Evolutionary conservation across 345 rosid genomes (phyloP), one percentile per base, ranked within the genome.

Genomic region (Gossypium rotundifolium): DNA sequence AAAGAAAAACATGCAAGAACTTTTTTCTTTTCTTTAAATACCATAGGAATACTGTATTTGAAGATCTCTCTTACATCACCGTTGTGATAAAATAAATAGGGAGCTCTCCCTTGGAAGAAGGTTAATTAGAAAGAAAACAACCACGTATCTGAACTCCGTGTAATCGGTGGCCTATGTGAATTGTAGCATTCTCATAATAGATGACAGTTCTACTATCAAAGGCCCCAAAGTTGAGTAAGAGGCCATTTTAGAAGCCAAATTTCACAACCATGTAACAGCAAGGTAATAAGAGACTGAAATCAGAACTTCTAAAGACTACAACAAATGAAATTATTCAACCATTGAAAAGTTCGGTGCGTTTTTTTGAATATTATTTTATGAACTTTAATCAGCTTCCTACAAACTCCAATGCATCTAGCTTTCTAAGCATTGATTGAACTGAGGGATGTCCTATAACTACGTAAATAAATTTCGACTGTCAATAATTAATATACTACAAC

Each of bases 231-330:
- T 46, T 12, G 40, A 67, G 71, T 52, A 70, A 33, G 62, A 11
- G 72, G 18, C 2, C 48, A 6, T 54, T 70, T 6, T 33, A 70
- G 17, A 29, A 70, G 61, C 17, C 27, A 29, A 33, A 52, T 11
- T 29, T 33, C n/a, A 53, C 11, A 51, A 53, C 27, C 18, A 29
- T 17, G 44, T 51, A 53, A 70, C 7, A 17, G 27, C 25, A 33
- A 70, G 33, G 53, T 52, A 70, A 70, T 38, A n/a, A 53, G 18
- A 11, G 44, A 70, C 73, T 52, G 25, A 20, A 70, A 70, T 17
- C 17, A 0, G 2, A 33, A 70, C 61, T 70, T 51, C 46, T 70
- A 17, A 52, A 70, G 46, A 53, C 40, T 25, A 53, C 48, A 70
- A 29, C 54, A 53, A 58, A 55, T 55, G 60, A 18, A 69, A 68